Evolutionary conservation across 176 grass and related monocot genomes (phyloP), one percentile per base, ranked within the genome.

Genomic region (Triticum monococcum): DNA sequence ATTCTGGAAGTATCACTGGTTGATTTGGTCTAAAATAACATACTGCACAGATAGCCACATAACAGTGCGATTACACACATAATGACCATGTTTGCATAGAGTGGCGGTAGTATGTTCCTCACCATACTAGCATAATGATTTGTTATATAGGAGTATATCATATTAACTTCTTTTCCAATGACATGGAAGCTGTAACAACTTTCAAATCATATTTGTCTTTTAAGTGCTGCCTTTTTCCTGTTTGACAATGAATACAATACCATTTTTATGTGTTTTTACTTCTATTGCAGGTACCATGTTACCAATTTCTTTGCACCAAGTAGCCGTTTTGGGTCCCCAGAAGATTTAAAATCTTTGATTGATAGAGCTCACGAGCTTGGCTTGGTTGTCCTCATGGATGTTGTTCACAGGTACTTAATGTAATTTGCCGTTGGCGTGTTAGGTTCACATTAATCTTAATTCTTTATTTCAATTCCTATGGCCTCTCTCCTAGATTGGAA

Each of bases 221-320:
- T 16, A 36, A 82, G 61, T 63, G 4, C 57, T 48, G 14, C 3
- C 1, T 81, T 60, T 81, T 77, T 68, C 64, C n/a, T 24, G 50
- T 32, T 77, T 23, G 64, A 50, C n/a, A 54, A 56, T 40, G 56
- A 78, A 8, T 67, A 45, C 14, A 67, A 12, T 18, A 57, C 79
- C 46, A 0, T 0, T 64, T 7, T 85, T 94, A 67, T 31, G n/a
- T 65, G 77, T 81, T 90, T 24, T 67, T 85, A 64, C 18, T 87
- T 87, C 33, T 85, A 64, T 82, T 94, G 64, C 90, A 98, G 96
- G 67, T 99, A 99, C 73, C 97, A 99, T 85, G 97, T 99, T 75
- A 99, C 97, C 46, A 99, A 97, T 85, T 99, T 97, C 82, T 99
- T 95, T 90, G 94, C 97, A 62, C 90, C 97, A 68, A 99, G 97